These are phyloP conservation scores for Clarireedia hainanense DNA, from an alignment of 2,329 filamentous ascomycete genomes.

Conservation along the genomic window DNA sequence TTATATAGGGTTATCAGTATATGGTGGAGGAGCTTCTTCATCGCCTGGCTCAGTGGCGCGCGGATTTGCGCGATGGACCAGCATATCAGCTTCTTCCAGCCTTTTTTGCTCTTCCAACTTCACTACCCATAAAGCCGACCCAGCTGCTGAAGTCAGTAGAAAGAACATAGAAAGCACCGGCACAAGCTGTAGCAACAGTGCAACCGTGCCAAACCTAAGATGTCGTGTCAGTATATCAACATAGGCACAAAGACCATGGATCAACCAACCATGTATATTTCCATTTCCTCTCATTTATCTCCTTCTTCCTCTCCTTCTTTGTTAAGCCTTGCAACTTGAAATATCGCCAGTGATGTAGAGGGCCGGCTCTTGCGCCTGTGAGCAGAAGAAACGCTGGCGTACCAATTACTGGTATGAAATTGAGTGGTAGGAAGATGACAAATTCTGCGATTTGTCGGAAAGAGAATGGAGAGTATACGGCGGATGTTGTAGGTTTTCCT, in stretches of 20 bases:
- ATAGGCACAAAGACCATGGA: not conserved
- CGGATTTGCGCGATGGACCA: constrained; percentile 3
- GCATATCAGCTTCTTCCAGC: constrained; percentile 16
- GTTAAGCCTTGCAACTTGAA: constrained; percentile 71
- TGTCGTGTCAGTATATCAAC: constrained; percentile 9
- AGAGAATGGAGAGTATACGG: constrained; percentile 82
- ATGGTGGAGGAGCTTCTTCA: constrained; percentile 22
- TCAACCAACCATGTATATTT: constrained; percentile 69
- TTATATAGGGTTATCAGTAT: constrained; percentile 17
- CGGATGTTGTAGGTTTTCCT: constrained; percentile 69
- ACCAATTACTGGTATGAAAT: constrained; percentile 77
- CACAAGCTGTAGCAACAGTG: constrained; percentile 77
- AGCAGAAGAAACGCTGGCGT: constrained; percentile 80
- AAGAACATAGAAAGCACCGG: constrained; percentile 93
- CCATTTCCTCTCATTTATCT: constrained; percentile 60
- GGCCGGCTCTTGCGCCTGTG: constrained; percentile 80
- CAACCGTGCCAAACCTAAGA: constrained; percentile 69
- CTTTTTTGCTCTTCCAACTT: constrained; percentile 55
- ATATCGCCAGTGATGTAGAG: constrained; percentile 85
- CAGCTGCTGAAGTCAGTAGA: constrained; percentile 76
- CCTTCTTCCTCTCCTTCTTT: constrained; percentile 65
- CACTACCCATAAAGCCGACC: constrained; percentile 79
- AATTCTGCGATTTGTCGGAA: constrained; percentile 86
- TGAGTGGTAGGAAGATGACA: constrained; percentile 70
- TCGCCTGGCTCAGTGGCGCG: constrained; percentile 6